phyloP scores from a whole-genome alignment of 2,329 filamentous ascomycete species.

The Colletotrichum camelliae region DNA sequence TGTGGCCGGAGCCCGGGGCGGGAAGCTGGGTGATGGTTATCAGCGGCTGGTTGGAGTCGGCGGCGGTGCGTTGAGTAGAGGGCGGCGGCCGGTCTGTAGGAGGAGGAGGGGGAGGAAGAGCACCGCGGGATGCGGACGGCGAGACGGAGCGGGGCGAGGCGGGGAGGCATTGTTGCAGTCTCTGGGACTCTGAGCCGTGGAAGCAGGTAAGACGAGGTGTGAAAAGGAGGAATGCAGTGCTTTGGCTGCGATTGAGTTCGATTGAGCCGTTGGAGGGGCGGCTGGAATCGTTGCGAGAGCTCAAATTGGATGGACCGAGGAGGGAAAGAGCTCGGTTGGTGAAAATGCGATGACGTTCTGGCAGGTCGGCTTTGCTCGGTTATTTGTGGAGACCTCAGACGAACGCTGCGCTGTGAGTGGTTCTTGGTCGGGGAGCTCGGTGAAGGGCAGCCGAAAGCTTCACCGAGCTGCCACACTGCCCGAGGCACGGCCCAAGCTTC shows the following conservation, averaged over 20 bases:
- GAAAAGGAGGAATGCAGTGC: not conserved
- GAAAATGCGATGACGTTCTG: slow-evolving; percentile 17
- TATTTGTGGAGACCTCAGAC: slow-evolving; percentile 3
- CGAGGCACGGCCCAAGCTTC: not conserved
- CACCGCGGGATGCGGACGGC: slow-evolving; percentile 24
- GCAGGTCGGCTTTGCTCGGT: slow-evolving; percentile 14
- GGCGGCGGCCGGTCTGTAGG: not conserved
- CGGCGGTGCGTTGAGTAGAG: slow-evolving; percentile 51
- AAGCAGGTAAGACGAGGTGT: not conserved
- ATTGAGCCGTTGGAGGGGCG: not conserved
- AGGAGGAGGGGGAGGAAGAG: not conserved
- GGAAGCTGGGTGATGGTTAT: slow-evolving; percentile 78
- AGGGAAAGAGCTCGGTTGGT: slow-evolving; percentile 8
- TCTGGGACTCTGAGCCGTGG: not conserved
- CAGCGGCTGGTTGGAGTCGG: slow-evolving; percentile 46
- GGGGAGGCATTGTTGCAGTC: slow-evolving; percentile 35
- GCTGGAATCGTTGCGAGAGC: not conserved
- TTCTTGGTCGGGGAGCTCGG: not conserved
- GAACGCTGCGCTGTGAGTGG: not conserved
- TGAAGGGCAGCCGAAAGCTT: not conserved
- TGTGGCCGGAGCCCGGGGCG: slow-evolving; percentile 80
- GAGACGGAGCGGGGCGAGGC: slow-evolving; percentile 26
- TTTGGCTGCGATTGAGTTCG: not conserved
- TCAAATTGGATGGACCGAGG: slow-evolving; percentile 10
- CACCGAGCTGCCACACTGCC: not conserved